These are phyloP conservation scores for Eutrema yunnanense DNA, from an alignment of 345 rosid species.

Conservation along the genomic window DNA sequence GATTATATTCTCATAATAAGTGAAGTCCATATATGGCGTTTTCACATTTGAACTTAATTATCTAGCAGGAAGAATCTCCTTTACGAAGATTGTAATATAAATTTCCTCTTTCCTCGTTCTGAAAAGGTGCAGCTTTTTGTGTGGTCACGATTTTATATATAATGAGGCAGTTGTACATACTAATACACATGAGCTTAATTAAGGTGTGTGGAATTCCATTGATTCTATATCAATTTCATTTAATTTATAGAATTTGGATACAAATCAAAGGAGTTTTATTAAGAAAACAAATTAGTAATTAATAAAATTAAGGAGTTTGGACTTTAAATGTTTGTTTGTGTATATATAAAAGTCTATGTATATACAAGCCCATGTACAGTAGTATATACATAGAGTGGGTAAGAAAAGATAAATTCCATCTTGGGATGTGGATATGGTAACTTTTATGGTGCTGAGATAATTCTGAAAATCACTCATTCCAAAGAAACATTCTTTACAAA, in stretches of 20 bases:
- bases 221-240: not conserved
- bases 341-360: not conserved
- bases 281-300: too few relatives aligned
- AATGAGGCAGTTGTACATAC: not conserved
- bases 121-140: conserved; percentile 23
- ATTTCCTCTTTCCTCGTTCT: conserved; percentile 21
- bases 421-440: conserved; percentile 33
- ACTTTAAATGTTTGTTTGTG: not conserved
- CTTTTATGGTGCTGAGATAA: conserved; percentile 31
- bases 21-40: conserved; percentile 1
- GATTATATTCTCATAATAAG: conserved; percentile 13
- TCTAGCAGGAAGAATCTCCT: conserved; percentile 14
- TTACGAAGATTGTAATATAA: conserved; percentile 14
- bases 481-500: conserved; percentile 34
- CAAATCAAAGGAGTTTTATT: not conserved
- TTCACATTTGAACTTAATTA: conserved; percentile 20
- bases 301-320: not conserved
- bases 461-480: conserved; percentile 32
- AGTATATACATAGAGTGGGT: conserved; percentile 12
- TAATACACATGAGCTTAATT: not conserved
- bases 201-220: not conserved
- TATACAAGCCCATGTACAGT: not conserved
- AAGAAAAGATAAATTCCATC: conserved; percentile 21
- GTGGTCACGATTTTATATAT: conserved; percentile 12
- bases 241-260: not conserved